Evolutionary conservation across 1,139 yeast species (phyloP).

Genomic region (Sugiyamaella grinbergsii): DNA sequence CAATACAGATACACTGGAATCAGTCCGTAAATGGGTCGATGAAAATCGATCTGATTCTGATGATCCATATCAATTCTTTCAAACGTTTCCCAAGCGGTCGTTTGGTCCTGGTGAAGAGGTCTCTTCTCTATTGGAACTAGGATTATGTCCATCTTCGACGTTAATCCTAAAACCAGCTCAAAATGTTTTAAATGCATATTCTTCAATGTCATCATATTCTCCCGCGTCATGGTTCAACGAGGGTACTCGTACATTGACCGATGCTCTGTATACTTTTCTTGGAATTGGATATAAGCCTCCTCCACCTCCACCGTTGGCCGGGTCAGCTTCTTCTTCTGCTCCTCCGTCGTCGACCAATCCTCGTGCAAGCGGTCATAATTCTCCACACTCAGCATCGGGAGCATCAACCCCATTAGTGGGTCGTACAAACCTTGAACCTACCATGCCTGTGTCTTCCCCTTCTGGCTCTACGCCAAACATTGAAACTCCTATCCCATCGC

Average conservation of each 20-base stretch:
- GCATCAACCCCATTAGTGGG: slow-evolving; percentile 12
- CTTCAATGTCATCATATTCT: slow-evolving; percentile 22
- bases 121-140: slow-evolving; percentile 50
- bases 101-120: slow-evolving; percentile 56
- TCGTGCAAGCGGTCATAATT: neutral
- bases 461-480: neutral
- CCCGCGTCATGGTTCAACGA: slow-evolving; percentile 29
- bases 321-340: neutral
- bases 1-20: slow-evolving; percentile 49
- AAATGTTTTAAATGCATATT: slow-evolving; percentile 39
- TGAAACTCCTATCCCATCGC: neutral
- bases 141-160: slow-evolving; percentile 66
- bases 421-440: slow-evolving; percentile 4
- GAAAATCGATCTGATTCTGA: slow-evolving; percentile 52
- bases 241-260: slow-evolving; percentile 30
- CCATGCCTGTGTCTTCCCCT: neutral
- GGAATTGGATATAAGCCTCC: slow-evolving; percentile 37
- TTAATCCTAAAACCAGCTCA: slow-evolving; percentile 58
- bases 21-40: slow-evolving; percentile 68
- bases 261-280: slow-evolving; percentile 37
- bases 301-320: slow-evolving; percentile 4
- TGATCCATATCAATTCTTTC: slow-evolving; percentile 51
- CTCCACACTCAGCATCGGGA: slow-evolving; percentile 11
- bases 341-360: neutral
- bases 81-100: slow-evolving; percentile 49